phyloP scores from a whole-genome alignment of 768 basidiomycete species.

The Asterophora parasitica region DNA sequence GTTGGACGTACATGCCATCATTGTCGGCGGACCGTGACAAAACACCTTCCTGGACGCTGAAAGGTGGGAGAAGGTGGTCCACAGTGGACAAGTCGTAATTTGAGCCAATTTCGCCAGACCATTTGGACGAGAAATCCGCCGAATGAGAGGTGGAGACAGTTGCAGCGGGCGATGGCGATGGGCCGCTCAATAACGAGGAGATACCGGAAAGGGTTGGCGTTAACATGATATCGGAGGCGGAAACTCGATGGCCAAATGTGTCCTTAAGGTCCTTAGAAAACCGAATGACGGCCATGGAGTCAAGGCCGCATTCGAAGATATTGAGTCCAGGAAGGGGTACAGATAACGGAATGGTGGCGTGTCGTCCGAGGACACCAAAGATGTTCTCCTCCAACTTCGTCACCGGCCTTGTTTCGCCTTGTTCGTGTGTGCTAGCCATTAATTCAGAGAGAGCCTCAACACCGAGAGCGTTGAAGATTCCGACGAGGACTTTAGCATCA shows the following conservation, averaged over 20 bases:
- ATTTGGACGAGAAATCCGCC: constrained; percentile 14
- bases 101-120: constrained; percentile 13
- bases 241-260: constrained; percentile 16
- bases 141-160: background rate
- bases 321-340: constrained; percentile 21
- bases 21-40: constrained; percentile 35
- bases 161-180: background rate
- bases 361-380: constrained; percentile 20
- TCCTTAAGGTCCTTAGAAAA: constrained; percentile 23
- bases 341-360: constrained; percentile 16
- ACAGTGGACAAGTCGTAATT: constrained; percentile 14
- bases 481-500: constrained; percentile 30
- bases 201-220: constrained; percentile 23
- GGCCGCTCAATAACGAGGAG: constrained; percentile 10
- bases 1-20: constrained; percentile 39
- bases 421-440: constrained; percentile 10
- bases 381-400: constrained; percentile 16
- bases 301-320: constrained; percentile 28
- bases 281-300: constrained; percentile 26
- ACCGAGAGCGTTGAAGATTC: constrained; percentile 23
- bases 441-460: constrained; percentile 21
- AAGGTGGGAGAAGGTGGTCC: constrained; percentile 34
- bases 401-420: constrained; percentile 13
- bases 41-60: constrained; percentile 44
- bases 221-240: constrained; percentile 28